A percentile compares a stretch with the other conserved stretches of the same genome.
Evolutionary conservation across 768 basidiomycete species (phyloP).

Genomic region (Psilocybe azurescens): DNA sequence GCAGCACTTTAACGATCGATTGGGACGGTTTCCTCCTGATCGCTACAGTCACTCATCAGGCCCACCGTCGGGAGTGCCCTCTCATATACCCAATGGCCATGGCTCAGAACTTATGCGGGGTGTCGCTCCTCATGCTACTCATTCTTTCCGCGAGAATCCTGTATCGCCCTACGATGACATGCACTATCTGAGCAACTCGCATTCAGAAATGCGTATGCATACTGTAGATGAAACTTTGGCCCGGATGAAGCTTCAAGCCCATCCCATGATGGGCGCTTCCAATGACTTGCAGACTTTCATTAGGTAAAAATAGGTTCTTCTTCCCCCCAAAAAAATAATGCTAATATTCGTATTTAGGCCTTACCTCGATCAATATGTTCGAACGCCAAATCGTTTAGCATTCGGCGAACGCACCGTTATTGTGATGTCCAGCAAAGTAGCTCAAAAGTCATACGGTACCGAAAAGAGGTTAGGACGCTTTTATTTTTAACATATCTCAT

Average conservation of each 20-base stretch:
- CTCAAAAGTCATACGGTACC: constrained; percentile 96
- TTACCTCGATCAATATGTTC: constrained; percentile 85
- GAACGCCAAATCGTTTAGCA: constrained; percentile 83
- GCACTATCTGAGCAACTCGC: constrained; percentile 56
- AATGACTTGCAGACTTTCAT: constrained; percentile 84
- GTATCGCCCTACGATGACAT: constrained; percentile 64
- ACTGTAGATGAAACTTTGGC: constrained; percentile 65
- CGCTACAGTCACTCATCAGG: constrained; percentile 53
- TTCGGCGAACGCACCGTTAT: constrained; percentile 94
- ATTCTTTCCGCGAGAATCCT: constrained; percentile 58
- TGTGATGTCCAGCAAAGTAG: constrained; percentile 97
- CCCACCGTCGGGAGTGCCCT: constrained; percentile 44
- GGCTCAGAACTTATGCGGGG: constrained; percentile 66
- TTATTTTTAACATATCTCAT: constrained; percentile 3
- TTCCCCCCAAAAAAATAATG: constrained; percentile 15
- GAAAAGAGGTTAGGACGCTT: constrained; percentile 76
- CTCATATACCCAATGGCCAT: constrained; percentile 57
- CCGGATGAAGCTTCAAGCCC: constrained; percentile 66
- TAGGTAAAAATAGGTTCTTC: constrained; percentile 47
- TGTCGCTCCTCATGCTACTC: constrained; percentile 75
- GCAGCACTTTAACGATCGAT: constrained; percentile 64
- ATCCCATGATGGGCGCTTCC: constrained; percentile 54
- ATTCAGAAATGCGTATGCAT: constrained; percentile 69
- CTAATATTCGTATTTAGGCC: constrained; percentile 51
- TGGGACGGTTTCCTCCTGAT: constrained; percentile 61